Base-by-base conservation (phyloP, 2,329 filamentous ascomycete species). In the Neobulgaria alba region DNA sequence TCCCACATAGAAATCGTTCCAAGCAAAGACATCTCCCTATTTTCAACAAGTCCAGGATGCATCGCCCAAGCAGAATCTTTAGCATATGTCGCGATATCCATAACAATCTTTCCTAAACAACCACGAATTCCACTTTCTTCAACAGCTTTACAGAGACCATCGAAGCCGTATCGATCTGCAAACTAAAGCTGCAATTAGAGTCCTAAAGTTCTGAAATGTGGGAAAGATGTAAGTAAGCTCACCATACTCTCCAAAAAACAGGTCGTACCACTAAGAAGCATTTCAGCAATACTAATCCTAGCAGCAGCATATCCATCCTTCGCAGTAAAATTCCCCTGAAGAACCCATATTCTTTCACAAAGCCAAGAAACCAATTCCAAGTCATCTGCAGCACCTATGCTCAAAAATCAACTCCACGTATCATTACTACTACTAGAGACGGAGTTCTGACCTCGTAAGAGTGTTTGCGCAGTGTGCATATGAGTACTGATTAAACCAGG, bases 181-280 rank as follows among this genome's bases (percentile, higher is more conserved):
- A 68, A 68, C 62, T 65, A n/a, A n/a, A n/a, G n/a, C n/a, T n/a
- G 46, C 10, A 18, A 14, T 2, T 3, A n/a, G 16, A 34, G 3
- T 34, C 31, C 21, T 10, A 14, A 1, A 18, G 16, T 21, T 10
- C 4, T 33, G 5, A 3, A 21, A 10, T 5, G n/a, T n/a, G n/a
- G n/a, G n/a, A n/a, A n/a, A n/a, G n/a, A n/a, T n/a, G n/a, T n/a
- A n/a, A n/a, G 5, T n/a, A 42, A 40, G 42, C 56, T 57, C 40
- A 69, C 61, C 68, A 73, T 71, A 31, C 67, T 69, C 51, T 73
- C 69, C 4, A 73, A 56, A 45, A 73, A 73, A 46, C 65, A 69
- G 2, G 68, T 72, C 3, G 69, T 72, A 0, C 68, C 69, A 3
- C 61, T 64, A 51, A 64, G 63, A 23, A 72, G 56, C 67, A 72